Evolutionary conservation across 2,329 filamentous ascomycete genomes (phyloP), one percentile per base, ranked within the genome.

Genomic region (Alternaria rosae): DNA sequence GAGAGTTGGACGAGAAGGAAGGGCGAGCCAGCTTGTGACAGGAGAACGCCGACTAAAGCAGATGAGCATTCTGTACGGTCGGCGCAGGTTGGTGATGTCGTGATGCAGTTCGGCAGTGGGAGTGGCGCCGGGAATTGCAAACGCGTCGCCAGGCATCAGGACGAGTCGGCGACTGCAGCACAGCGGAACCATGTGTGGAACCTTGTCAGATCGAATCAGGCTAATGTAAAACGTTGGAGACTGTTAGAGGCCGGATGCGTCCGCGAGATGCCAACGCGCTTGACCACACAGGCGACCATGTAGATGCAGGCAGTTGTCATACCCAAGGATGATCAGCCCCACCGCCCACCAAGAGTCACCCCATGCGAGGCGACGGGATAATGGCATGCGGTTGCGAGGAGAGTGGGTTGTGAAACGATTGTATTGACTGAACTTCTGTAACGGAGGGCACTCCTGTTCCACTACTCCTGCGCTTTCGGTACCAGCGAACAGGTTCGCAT

Each of bases 141-240:
- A 54, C 48, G 57, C 62, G 50, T 59, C 45, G 59, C 48, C 47
- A 64, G 63, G 38, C 57, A 59, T 62, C 55, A 56, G 54, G 48
- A 54, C 45, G 56, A 59, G 62, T 65, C 57, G 62, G 47, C 52
- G 57, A 55, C 38, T 60, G 41, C 54, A 62, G 52, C 63, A 53
- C 59, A 62, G 60, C 57, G 42, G 63, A 51, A 53, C 45, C 51
- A 55, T 54, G 54, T 61, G 68, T 70, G 70, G 66, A 70, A 69
- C 70, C 67, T 71, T 75, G 74, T 72, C 70, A 69, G 66, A 66
- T 73, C 72, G 60, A 73, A 76, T 68, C 67, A 76, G 76, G 75
- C 76, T 78, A 77, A 77, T 75, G 64, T 66, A 57, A 70, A 69
- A 74, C 73, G 71, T 76, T 74, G 69, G 57, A 66, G 64, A 66